A percentile compares a stretch with the other conserved stretches of the same genome.
Conservation (phyloP, 2,329 filamentous ascomycete genomes). For the Xylaria polymorpha region DNA sequence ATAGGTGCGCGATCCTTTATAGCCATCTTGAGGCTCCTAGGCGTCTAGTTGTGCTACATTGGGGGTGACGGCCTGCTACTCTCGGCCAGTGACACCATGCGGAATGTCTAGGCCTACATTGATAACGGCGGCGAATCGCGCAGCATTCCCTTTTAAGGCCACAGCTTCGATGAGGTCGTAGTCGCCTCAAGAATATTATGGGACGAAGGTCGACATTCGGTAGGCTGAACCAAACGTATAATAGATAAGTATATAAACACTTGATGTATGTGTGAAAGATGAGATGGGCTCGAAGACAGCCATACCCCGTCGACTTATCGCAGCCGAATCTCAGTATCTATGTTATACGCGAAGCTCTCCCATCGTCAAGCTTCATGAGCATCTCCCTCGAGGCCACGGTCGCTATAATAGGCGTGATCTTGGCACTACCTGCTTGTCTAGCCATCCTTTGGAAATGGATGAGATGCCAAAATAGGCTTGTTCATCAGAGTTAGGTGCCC, state of each 20-base stretch:
- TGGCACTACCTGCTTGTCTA: slow-evolving; percentile 6
- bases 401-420: slow-evolving; percentile 13
- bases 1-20: neutral
- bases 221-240: neutral
- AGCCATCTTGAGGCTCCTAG: neutral
- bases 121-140: neutral
- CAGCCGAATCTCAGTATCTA: neutral
- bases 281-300: neutral
- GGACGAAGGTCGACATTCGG: neutral
- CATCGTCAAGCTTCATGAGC: slow-evolving; percentile 6
- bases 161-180: neutral
- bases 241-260: neutral
- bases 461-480: neutral
- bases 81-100: neutral
- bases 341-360: neutral
- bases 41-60: neutral
- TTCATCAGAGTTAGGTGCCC: slow-evolving; percentile 8
- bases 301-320: neutral
- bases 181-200: neutral
- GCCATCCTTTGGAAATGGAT: slow-evolving; percentile 14
- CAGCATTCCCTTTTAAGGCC: neutral
- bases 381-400: slow-evolving; percentile 9
- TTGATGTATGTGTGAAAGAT: neutral
- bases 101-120: neutral
- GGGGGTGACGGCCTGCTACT: neutral